Evolutionary conservation across 768 basidiomycete genomes (phyloP).

Genomic region (Lentinula lateritia): DNA sequence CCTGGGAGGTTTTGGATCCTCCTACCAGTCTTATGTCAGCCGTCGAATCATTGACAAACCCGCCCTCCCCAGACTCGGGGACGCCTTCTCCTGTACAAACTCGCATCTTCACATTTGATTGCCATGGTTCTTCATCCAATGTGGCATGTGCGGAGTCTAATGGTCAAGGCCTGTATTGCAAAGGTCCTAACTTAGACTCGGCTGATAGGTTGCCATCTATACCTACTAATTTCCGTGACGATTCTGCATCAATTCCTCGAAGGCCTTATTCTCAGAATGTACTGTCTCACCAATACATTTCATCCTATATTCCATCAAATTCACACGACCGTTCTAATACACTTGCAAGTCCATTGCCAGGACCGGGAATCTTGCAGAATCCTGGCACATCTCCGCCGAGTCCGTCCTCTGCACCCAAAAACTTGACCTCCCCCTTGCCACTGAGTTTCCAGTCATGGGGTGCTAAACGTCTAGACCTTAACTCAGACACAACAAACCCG

Average conservation of each 20-base stretch:
- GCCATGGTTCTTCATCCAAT: slow-evolving; percentile 10
- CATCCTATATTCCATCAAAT: neutral
- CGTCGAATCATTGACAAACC: slow-evolving; percentile 15
- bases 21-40: slow-evolving; percentile 22
- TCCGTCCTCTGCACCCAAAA: neutral
- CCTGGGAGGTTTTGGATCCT: slow-evolving; percentile 40
- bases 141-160: slow-evolving; percentile 15
- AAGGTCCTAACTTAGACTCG: neutral
- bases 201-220: too few species aligned
- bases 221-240: too few species aligned
- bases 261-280: neutral
- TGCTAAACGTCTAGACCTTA: neutral
- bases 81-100: slow-evolving; percentile 8
- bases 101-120: neutral
- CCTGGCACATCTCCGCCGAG: neutral
- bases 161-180: slow-evolving; percentile 13
- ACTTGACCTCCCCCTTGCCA: neutral
- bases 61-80: slow-evolving; percentile 7
- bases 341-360: neutral
- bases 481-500: neutral
- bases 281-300: neutral
- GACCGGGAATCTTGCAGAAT: neutral
- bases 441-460: neutral
- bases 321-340: neutral
- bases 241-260: neutral